Evolutionary conservation across 257 asterid species (phyloP).

Genomic region (Phtheirospermum japonicum): DNA sequence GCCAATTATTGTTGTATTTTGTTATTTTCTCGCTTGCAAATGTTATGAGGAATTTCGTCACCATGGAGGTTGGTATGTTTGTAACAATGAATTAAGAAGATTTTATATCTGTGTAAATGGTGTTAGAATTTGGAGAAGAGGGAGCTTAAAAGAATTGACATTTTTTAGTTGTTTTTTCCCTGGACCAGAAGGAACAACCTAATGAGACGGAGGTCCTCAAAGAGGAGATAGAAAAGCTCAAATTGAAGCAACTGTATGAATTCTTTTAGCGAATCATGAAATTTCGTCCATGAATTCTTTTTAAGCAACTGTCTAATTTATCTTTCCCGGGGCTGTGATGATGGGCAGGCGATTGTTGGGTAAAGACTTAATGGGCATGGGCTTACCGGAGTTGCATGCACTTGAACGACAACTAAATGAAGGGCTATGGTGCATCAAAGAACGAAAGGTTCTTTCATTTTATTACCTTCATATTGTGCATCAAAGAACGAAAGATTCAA

Average conservation of each 20-base stretch:
- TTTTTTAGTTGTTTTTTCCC: not conserved
- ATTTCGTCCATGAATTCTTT: not conserved
- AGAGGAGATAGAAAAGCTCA: slow-evolving; percentile 57
- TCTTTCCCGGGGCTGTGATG: slow-evolving; percentile 12
- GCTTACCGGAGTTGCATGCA: slow-evolving; percentile 47
- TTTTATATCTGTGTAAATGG: no score
- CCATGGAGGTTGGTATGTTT: no score
- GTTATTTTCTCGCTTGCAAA: not conserved
- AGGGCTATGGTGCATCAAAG: slow-evolving; percentile 55
- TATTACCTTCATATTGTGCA: no score
- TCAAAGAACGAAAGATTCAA: no score
- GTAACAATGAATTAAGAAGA: no score
- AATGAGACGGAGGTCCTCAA: slow-evolving; percentile 50
- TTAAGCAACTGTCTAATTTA: not conserved
- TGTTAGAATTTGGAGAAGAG: no score
- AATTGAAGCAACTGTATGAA: slow-evolving; percentile 51
- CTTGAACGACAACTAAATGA: slow-evolving; percentile 60
- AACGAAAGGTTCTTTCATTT: slow-evolving; percentile 50
- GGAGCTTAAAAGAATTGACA: no score
- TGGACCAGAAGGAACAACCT: slow-evolving; percentile 37
- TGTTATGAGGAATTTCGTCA: no score
- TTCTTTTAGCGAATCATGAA: slow-evolving; percentile 20
- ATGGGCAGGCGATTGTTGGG: slow-evolving; percentile 77
- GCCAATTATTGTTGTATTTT: no score
- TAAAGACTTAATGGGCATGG: slow-evolving; percentile 52